Evolutionary conservation across 768 basidiomycete species (phyloP).

Genomic region (Royoungia palumana): DNA sequence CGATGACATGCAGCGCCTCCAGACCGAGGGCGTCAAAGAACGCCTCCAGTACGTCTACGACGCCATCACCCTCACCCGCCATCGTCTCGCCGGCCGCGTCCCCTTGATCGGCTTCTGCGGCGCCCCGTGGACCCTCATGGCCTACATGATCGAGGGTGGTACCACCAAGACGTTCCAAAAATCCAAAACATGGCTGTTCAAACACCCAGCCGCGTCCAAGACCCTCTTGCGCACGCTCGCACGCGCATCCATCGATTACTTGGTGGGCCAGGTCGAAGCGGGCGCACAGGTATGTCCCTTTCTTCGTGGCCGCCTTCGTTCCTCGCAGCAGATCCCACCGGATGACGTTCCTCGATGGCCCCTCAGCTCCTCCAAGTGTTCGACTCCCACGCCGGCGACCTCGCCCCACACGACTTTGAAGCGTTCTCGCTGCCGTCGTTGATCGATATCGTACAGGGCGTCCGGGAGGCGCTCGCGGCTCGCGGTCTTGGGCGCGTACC

Average conservation of each 20-base stretch:
- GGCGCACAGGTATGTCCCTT: conserved; percentile 82
- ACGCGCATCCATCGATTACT: conserved; percentile 83
- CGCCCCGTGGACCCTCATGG: conserved; percentile 97
- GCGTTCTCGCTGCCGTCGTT: conserved; percentile 82
- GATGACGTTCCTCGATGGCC: too few relatives aligned
- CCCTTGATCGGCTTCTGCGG: conserved; percentile 97
- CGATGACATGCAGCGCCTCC: conserved; percentile 63
- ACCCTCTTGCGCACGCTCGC: conserved; percentile 75
- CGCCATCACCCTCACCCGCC: conserved; percentile 83
- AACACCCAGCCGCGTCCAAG: conserved; percentile 80
- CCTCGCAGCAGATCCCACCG: too few relatives aligned
- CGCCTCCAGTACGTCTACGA: conserved; percentile 91
- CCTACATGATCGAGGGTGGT: conserved; percentile 98
- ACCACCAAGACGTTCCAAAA: conserved; percentile 88
- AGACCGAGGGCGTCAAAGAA: conserved; percentile 71
- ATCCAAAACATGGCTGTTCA: conserved; percentile 92
- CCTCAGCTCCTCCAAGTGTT: conserved; percentile 90
- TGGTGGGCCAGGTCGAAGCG: conserved; percentile 90
- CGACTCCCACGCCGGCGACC: conserved; percentile 93
- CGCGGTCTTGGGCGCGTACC: conserved; percentile 60
- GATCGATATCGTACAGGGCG: conserved; percentile 64
- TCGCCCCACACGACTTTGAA: conserved; percentile 83
- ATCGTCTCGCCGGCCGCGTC: conserved; percentile 78
- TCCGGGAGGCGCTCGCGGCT: conserved; percentile 54
- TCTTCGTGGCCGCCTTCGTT: background rate